A percentile compares a stretch with the other conserved stretches of the same genome.
Evolutionary conservation across 352 stramenopile species (phyloP).

Genomic region (Globisporangium radiosum): DNA sequence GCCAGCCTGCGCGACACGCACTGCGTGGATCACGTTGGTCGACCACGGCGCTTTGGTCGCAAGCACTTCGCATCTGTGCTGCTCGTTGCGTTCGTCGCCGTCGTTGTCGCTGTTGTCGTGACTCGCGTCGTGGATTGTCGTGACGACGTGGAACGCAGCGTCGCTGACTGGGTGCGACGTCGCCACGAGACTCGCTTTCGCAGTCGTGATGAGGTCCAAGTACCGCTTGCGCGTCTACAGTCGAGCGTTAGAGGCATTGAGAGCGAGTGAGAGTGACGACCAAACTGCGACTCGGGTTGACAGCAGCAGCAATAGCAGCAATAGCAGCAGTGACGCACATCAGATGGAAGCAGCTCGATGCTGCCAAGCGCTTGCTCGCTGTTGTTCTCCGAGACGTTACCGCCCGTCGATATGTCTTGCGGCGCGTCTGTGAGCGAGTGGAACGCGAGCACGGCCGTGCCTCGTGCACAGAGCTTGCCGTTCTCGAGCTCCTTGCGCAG

Average conservation of each 20-base stretch:
- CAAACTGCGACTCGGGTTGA: too few relatives aligned
- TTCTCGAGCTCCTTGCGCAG: slow-evolving; percentile 72
- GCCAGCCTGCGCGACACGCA: slow-evolving; percentile 35
- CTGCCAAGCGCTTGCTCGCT: slow-evolving; percentile 7
- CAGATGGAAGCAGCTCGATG: slow-evolving; percentile 3
- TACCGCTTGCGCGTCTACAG: slow-evolving; percentile 26
- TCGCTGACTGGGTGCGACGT: slow-evolving; percentile 23
- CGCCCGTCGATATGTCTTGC: background rate
- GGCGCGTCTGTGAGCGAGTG: slow-evolving; percentile 20
- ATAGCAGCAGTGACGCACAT: background rate
- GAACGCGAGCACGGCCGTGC: slow-evolving; percentile 52
- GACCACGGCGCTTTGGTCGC: slow-evolving; percentile 37
- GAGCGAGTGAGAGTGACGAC: too few relatives aligned
- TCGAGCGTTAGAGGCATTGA: background rate
- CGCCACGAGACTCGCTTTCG: slow-evolving; percentile 29
- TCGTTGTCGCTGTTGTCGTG: slow-evolving; percentile 24
- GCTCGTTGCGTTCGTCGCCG: background rate
- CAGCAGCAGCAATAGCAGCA: background rate
- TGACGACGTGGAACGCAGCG: slow-evolving; percentile 31
- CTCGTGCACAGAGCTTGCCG: slow-evolving; percentile 67
- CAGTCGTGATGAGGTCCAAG: slow-evolving; percentile 29
- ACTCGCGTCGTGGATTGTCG: slow-evolving; percentile 3
- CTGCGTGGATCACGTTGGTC: slow-evolving; percentile 23
- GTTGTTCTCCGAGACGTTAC: slow-evolving; percentile 11
- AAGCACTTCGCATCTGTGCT: slow-evolving; percentile 56